Evolutionary conservation across 2,329 filamentous ascomycete species (phyloP), one percentile per base, ranked within the genome.

Genomic region (Diaporthe nobilis): DNA sequence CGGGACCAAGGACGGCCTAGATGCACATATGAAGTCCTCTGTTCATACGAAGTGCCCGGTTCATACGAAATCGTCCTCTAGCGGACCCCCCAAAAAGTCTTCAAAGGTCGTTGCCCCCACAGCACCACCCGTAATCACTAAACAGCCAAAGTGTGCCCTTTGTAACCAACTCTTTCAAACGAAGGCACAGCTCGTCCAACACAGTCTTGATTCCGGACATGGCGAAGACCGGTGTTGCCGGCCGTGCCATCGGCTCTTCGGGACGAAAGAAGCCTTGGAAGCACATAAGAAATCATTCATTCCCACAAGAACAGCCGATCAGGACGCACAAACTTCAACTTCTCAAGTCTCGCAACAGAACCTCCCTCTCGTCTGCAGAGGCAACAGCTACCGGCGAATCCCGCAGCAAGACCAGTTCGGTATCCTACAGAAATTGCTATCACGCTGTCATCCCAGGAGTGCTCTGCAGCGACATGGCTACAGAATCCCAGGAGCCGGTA

Each of bases 381-480:
- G 67, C 12, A 71, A 71, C 47, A 55, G 9, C 25, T 71, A 71
- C 31, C 31, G 44, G 7, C 20, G 10, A 4, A 34, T 71, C 12
- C n/a, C 67, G 39, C 34, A 49, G 31, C 25, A 49, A 34, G 34
- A 39, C 15, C 67, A 55, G 2, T 1, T 3, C 17, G 17, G 3
- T 4, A 17, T 57, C 15, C 31, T 71, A 4, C 2, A 53, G 37
- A 53, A 2, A 34, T 25, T 71, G n/a, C 17, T 49, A 3, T 55
- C 49, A 28, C 25, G 6, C 4, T 53, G 47, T 2, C 67, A 71
- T 20, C n/a, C 67, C 67, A 2, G 5, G 37, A 34, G 15, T 17
- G 42, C 20, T 12, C 49, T 71, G 20, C 67, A 34, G 31, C 22
- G 44, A 34, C 67, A 71, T 37, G 34, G 47, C 42, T 71, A 53